Conservation (phyloP, 75 land plant genomes). For the Cunninghamia lanceolata region DNA sequence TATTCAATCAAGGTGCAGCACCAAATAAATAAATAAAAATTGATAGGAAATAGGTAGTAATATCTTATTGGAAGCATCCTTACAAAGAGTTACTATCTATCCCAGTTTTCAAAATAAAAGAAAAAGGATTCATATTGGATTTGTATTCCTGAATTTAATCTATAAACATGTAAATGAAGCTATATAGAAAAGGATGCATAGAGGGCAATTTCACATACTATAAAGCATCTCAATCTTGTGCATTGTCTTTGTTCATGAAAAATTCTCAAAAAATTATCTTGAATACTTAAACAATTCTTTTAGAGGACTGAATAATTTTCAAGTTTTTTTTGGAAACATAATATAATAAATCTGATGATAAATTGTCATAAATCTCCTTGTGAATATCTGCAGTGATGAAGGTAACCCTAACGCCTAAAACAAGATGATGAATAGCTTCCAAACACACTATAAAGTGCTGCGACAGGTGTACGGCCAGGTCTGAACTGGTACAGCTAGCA, state of each 20-base stretch:
- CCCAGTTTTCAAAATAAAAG: background rate
- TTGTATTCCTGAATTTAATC: background rate
- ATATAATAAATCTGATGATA: too few relatives aligned
- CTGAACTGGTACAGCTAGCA: too few relatives aligned
- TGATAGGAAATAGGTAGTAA: background rate
- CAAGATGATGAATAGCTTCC: too few relatives aligned
- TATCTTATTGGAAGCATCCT: background rate
- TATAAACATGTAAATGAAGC: background rate
- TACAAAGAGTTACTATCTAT: background rate
- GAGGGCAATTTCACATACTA: background rate
- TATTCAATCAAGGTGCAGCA: background rate
- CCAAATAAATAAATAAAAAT: background rate
- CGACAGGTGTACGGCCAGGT: too few relatives aligned
- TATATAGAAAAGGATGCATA: background rate
- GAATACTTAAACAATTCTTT: background rate
- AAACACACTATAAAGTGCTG: too few relatives aligned
- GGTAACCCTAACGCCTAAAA: too few relatives aligned
- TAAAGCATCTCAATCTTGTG: background rate
- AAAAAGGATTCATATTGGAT: background rate
- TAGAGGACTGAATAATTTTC: background rate
- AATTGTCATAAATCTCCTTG: too few relatives aligned
- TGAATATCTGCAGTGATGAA: too few relatives aligned
- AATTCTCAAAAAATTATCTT: background rate
- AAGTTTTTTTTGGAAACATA: too few relatives aligned
- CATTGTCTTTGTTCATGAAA: background rate